Evolutionary conservation across 2,329 filamentous ascomycete genomes (phyloP).

Genomic region (Paecilomyces sp.): DNA sequence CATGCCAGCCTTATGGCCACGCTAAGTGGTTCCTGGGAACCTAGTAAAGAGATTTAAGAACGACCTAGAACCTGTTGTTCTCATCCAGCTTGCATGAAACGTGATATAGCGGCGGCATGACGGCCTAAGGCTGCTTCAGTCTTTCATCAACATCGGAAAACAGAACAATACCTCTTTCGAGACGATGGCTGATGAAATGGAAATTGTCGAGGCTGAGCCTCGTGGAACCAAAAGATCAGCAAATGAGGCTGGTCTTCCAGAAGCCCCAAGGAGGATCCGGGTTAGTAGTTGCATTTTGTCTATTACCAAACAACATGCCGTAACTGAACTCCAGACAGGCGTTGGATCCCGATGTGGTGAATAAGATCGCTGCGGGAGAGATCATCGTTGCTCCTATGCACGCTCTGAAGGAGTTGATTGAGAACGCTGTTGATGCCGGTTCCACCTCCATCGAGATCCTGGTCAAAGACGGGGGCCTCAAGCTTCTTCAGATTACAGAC

Average conservation of each 20-base stretch:
- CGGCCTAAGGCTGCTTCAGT: background rate
- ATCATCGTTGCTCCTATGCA: conserved; percentile 97
- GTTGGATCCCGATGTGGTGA: conserved; percentile 85
- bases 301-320: background rate
- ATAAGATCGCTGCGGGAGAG: conserved; percentile 96
- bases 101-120: background rate
- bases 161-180: background rate
- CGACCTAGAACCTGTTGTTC: background rate
- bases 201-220: conserved; percentile 29
- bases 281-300: conserved; percentile 10
- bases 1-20: background rate
- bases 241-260: conserved; percentile 32
- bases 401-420: conserved; percentile 90
- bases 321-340: conserved; percentile 48
- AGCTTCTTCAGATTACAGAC: conserved; percentile 92
- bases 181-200: conserved; percentile 35
- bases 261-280: conserved; percentile 45
- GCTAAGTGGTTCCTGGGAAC: background rate
- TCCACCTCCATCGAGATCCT: conserved; percentile 84
- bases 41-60: background rate
- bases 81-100: background rate
- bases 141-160: background rate
- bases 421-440: conserved; percentile 96
- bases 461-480: conserved; percentile 91
- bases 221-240: conserved; percentile 46